Conservation (phyloP, 1,284 basidiomycete species). For the Trichosporon ovoides region DNA sequence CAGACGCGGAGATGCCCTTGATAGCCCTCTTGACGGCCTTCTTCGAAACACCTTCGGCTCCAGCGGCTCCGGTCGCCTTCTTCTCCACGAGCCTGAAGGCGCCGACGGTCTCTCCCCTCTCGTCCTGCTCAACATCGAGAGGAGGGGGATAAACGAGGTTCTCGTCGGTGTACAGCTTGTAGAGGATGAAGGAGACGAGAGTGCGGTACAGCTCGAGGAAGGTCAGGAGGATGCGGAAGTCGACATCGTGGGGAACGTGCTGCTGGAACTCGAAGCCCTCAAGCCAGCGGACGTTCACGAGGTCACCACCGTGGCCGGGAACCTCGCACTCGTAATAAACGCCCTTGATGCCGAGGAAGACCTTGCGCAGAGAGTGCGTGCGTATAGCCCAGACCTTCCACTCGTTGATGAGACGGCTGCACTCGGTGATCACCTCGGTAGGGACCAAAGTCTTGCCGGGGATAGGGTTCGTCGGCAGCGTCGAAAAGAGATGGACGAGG, state of each 20-base stretch:
- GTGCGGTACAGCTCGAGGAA: conserved; percentile 99
- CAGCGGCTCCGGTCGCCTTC: conserved; percentile 39
- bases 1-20: conserved; percentile 47
- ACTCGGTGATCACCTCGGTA: conserved; percentile 81
- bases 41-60: conserved; percentile 36
- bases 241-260: conserved; percentile 88
- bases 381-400: conserved; percentile 92
- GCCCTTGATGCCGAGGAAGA: conserved; percentile 96
- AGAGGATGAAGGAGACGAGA: conserved; percentile 88
- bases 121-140: conserved; percentile 77
- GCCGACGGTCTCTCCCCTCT: conserved; percentile 80
- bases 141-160: conserved; percentile 93
- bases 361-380: conserved; percentile 75
- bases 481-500: conserved; percentile 87
- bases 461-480: conserved; percentile 70
- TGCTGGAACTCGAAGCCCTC: conserved; percentile 98
- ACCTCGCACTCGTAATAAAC: conserved; percentile 97
- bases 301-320: conserved; percentile 65
- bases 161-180: conserved; percentile 93
- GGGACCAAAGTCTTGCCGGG: conserved; percentile 61
- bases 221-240: conserved; percentile 94
- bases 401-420: conserved; percentile 79
- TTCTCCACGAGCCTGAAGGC: conserved; percentile 76
- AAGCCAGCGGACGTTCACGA: conserved; percentile 76
- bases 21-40: conserved; percentile 53